Base-by-base conservation (phyloP, 1,139 yeast genomes). In the Pichia inconspicua region DNA sequence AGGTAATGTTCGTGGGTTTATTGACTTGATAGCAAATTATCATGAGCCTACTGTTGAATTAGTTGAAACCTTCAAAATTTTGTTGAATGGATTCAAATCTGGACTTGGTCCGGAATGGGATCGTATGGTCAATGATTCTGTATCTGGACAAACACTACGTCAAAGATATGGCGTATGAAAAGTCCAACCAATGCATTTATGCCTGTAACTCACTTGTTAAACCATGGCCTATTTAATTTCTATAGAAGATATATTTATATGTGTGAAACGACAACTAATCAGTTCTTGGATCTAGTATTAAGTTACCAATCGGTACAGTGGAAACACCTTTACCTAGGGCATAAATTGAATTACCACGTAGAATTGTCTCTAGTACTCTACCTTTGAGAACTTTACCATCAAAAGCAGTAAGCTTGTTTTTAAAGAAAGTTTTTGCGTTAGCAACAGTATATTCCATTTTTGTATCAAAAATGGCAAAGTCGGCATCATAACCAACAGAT, bases 401-500 rank as follows among this genome's bases (percentile, higher is more conserved):
- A 63, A 87, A 90, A 0, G 96, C 96, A 1, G 96, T 84, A 51
- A 88, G 66, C 64, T 89, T 89, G 69, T 90, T 89, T 59, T 87
- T 89, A 72, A 86, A 90, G 57, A 66, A 78, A 32, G 87, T 75
- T 47, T 76, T 72, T 28, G 73, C 69, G 64, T 86, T 84, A 17
- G 72, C 71, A 42, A 89, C 75, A 3, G 65, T 65, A 64, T 83
- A 84, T 43, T 62, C 64, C 11, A 71, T 73, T 12, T 72, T 69
- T 9, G 87, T 80, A 63, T 90, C 94, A 63, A 89, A 87, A 8
- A 90, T 71, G 42, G 84, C 80, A 56, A 90, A 78, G 66, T 90
- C 97, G 0, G 96, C 97, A 66, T 89, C 96, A 61, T 74, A 75
- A 0, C 96, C 97, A 25, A 73, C 73, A 36, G 71, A 74, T 46